Evolutionary conservation across 73 alveolate genomes (phyloP).

Genomic region (Durusdinium trenchii): DNA sequence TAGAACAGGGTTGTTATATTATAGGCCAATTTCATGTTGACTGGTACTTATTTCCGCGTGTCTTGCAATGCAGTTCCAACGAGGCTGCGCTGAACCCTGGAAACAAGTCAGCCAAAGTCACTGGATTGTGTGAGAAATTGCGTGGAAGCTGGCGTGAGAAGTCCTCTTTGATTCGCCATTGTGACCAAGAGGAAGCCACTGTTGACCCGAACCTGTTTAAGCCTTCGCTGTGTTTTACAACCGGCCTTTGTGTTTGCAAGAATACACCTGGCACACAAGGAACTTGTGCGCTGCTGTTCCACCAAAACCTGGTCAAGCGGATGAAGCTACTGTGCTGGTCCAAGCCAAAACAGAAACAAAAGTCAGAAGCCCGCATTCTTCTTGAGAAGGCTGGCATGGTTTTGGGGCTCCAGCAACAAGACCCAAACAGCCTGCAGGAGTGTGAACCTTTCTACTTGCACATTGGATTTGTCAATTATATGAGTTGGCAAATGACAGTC

Average conservation of each 20-base stretch:
- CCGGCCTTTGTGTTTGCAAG: neutral
- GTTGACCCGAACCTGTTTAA: neutral
- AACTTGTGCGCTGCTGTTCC: neutral
- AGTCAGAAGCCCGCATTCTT: neutral
- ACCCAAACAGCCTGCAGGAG: neutral
- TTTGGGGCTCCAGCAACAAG: neutral
- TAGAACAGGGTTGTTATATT: no score
- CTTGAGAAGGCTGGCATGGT: neutral
- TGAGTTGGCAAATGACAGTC: neutral
- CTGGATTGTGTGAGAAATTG: neutral
- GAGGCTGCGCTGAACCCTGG: neutral
- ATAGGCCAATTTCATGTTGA: no score
- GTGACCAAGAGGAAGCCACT: neutral
- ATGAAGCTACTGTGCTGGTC: neutral
- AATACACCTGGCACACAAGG: neutral
- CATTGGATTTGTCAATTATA: neutral
- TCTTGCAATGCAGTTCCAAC: no score
- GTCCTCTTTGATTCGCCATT: neutral
- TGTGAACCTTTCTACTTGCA: neutral
- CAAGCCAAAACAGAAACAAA: neutral
- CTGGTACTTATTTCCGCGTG: no score
- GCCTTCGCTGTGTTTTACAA: neutral
- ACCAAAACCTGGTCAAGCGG: neutral
- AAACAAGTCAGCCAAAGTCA: neutral
- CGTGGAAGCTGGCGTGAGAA: neutral